Conservation (phyloP, 1,284 basidiomycete genomes). For the Flammula alnicola region DNA sequence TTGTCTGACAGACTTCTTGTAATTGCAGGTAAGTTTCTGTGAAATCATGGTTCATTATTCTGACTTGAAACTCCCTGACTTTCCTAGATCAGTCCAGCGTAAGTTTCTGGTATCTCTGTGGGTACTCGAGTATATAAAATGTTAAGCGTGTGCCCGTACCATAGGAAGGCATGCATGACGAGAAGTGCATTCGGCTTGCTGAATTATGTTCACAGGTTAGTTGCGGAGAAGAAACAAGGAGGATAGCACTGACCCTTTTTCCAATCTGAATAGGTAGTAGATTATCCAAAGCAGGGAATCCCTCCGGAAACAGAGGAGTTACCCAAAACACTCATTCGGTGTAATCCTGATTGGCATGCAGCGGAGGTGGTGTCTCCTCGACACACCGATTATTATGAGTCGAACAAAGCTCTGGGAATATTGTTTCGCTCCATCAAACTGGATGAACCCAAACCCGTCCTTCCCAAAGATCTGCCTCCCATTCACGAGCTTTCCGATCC, state of each 20-base stretch:
- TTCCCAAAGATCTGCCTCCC: slow-evolving; percentile 5
- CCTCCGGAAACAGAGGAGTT: slow-evolving; percentile 57
- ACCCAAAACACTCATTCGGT: slow-evolving; percentile 57
- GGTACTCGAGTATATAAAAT: no score
- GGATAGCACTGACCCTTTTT: no score
- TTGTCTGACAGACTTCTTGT: slow-evolving; percentile 71
- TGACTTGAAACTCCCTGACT: neutral
- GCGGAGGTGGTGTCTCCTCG: slow-evolving; percentile 64
- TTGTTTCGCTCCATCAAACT: slow-evolving; percentile 67
- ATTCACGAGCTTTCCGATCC: slow-evolving; percentile 43
- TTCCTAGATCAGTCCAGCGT: slow-evolving; percentile 69
- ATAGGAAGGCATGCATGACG: slow-evolving; percentile 70
- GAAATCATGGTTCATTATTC: no score
- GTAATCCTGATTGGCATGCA: slow-evolving; percentile 79
- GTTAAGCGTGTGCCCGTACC: neutral
- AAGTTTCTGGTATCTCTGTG: no score
- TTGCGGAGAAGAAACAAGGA: no score
- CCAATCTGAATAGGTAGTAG: slow-evolving; percentile 54
- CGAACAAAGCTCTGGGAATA: slow-evolving; percentile 66
- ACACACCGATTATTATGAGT: slow-evolving; percentile 70
- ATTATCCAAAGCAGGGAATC: slow-evolving; percentile 75
- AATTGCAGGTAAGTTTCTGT: slow-evolving; percentile 61
- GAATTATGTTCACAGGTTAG: slow-evolving; percentile 60
- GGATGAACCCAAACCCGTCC: slow-evolving; percentile 39
- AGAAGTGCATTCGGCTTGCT: slow-evolving; percentile 65